phyloP scores from a whole-genome alignment of 1,284 basidiomycete species.

The Sporisorium exsertum region DNA sequence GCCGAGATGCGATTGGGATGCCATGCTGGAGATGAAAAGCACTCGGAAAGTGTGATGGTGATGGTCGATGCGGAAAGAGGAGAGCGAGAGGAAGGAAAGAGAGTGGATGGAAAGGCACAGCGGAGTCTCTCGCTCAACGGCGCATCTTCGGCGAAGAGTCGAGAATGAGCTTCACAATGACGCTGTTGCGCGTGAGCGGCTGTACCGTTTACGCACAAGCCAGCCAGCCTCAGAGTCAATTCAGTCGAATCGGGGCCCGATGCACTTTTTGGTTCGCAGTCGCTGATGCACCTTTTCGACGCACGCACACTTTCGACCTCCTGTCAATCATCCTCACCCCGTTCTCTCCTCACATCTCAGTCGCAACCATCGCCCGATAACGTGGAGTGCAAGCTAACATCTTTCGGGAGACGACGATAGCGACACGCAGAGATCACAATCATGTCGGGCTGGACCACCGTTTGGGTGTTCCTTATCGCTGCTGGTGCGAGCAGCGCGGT shows the following conservation, averaged over 20 bases:
- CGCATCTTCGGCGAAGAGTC: conserved; percentile 7
- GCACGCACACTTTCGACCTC: conserved; percentile 6
- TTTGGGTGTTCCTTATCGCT: conserved; percentile 62
- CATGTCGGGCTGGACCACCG: conserved; percentile 67
- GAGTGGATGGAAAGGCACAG: not conserved
- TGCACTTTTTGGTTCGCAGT: not conserved
- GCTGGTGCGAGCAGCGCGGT: conserved; percentile 50
- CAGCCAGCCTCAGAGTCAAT: conserved; percentile 1
- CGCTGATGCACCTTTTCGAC: not conserved
- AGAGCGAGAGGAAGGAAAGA: not conserved
- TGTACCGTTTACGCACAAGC: conserved; percentile 32
- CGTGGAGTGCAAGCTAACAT: too few species aligned
- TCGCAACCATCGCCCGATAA: not conserved
- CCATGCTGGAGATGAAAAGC: conserved; percentile 19
- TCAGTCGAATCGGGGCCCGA: conserved; percentile 8
- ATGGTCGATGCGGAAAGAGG: not conserved
- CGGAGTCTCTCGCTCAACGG: conserved; percentile 5
- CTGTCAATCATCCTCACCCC: conserved; percentile 4
- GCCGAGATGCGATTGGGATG: conserved; percentile 23
- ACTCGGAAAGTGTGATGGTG: conserved; percentile 6
- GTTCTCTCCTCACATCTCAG: not conserved
- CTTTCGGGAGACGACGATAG: not conserved
- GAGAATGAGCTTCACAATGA: not conserved
- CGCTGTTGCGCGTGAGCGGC: conserved; percentile 12
- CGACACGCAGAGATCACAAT: not conserved